Base-by-base conservation (phyloP, 129 eudicot genomes). In the Gnaphalium uliginosum region DNA sequence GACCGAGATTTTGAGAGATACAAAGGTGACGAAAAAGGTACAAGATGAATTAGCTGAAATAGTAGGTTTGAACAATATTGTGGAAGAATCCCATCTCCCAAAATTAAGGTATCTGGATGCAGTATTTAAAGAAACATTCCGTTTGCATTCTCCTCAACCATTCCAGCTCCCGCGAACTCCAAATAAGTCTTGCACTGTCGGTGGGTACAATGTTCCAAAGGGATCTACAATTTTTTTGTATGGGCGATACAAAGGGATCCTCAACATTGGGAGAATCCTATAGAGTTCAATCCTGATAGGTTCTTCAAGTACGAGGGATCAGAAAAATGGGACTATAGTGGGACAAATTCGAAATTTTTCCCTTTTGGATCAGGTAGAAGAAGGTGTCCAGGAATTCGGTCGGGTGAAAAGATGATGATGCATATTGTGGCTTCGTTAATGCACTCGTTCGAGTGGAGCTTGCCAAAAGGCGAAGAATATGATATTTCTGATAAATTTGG, bases 231-330 rank as follows among this genome's bases (percentile, higher is more conserved):
- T 74, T 43, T 74, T 74, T 63, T 18, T 74, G 78, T 74, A 27
- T 74, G 71, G 70, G 71, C 78, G 6, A 74, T 74, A 8, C 71
- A 74, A 74, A 26, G 78, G 41, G 48, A 74, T 48, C 62, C 62
- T 10, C 50, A 62, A 2, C 17, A 61, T 46, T 62, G 71, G 78
- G 62, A 62, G 7, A 62, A 62, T n/a, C 78, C 78, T 6, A 35
- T 11, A 0, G 71, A 61, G 71, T 74, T 74, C 30, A 62, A 24
- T 46, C 78, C 61, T 14, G 78, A 74, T 33, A 33, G 32, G 32
- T 29, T 74, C 14, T 61, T 74, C 4, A 18, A 74, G 13, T 18
- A 74, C 8, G 39, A 74, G 39, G 70, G 78, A 43, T 41, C 5
- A 18, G 78, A 62, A 17, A 74, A 74, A 26, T 74, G 70, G 61